These are phyloP conservation scores for Xylaria sp. DNA, from an alignment of 2,329 filamentous ascomycete genomes.

Conservation along the genomic window DNA sequence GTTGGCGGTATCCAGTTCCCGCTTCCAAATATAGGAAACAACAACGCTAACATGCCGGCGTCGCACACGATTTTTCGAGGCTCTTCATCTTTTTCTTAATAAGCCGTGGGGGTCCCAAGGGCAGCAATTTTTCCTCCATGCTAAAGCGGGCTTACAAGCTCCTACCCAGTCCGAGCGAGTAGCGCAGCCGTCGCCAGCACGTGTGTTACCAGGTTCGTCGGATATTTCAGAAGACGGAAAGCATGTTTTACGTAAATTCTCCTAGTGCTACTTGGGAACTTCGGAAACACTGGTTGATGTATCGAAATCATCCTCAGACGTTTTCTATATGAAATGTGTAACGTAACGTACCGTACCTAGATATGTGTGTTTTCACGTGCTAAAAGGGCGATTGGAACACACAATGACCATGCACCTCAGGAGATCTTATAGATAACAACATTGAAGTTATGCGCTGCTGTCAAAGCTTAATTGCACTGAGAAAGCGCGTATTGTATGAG, in stretches of 20 bases:
- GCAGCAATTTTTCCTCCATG: constrained; percentile 10
- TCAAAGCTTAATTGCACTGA: neutral
- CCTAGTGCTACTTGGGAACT: neutral
- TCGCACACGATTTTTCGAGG: constrained; percentile 11
- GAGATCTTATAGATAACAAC: neutral
- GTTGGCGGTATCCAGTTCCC: neutral
- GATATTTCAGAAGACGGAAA: neutral
- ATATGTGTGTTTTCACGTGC: neutral
- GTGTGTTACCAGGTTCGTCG: neutral
- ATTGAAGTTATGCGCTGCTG: neutral
- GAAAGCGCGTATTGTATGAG: neutral
- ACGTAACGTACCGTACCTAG: neutral
- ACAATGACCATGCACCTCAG: neutral
- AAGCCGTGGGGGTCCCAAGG: constrained; percentile 11
- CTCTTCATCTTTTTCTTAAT: neutral
- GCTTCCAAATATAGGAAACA: constrained; percentile 31
- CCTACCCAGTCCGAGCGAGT: neutral
- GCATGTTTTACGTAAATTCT: neutral
- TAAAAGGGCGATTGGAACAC: neutral
- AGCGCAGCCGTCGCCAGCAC: neutral
- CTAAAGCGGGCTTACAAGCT: constrained; percentile 11
- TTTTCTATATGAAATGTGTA: neutral
- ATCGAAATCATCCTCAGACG: neutral
- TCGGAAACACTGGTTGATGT: neutral
- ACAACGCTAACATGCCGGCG: constrained; percentile 6